Conservation (phyloP, 2,329 filamentous ascomycete species). For the Fusarium longipes region DNA sequence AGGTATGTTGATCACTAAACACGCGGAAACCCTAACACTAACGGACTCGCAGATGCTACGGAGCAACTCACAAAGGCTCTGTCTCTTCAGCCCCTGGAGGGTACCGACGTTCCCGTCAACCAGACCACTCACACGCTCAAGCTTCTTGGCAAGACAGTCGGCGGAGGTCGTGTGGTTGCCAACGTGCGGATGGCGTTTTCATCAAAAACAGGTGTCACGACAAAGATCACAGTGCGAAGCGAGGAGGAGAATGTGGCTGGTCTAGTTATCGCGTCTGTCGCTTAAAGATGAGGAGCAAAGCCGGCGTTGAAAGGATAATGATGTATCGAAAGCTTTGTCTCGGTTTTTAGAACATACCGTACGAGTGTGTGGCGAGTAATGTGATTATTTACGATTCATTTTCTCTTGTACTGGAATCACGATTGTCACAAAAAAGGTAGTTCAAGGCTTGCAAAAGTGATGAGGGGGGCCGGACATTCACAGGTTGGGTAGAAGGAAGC, state of each 20-base stretch:
- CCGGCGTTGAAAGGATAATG: slow-evolving; percentile 53
- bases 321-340: slow-evolving; percentile 48
- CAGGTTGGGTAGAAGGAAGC: slow-evolving; percentile 35
- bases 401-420: slow-evolving; percentile 18
- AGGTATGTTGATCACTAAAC: slow-evolving; percentile 67
- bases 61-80: slow-evolving; percentile 88
- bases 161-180: slow-evolving; percentile 87
- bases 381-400: slow-evolving; percentile 41
- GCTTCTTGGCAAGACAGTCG: slow-evolving; percentile 93
- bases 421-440: slow-evolving; percentile 11
- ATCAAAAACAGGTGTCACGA: slow-evolving; percentile 91
- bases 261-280: slow-evolving; percentile 85
- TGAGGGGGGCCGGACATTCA: background rate
- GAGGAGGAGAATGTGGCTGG: slow-evolving; percentile 93
- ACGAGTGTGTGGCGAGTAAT: slow-evolving; percentile 36
- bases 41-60: slow-evolving; percentile 76
- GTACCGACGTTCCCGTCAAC: slow-evolving; percentile 89
- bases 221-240: slow-evolving; percentile 91
- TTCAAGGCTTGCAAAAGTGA: slow-evolving; percentile 15
- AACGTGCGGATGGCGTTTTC: slow-evolving; percentile 94
- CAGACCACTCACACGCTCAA: slow-evolving; percentile 94
- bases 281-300: slow-evolving; percentile 64
- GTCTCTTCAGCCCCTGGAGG: slow-evolving; percentile 92
- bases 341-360: slow-evolving; percentile 46
- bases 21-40: slow-evolving; percentile 23